These are phyloP conservation scores for Mangifera indica DNA, from an alignment of 345 rosid genomes.

Conservation along the genomic window DNA sequence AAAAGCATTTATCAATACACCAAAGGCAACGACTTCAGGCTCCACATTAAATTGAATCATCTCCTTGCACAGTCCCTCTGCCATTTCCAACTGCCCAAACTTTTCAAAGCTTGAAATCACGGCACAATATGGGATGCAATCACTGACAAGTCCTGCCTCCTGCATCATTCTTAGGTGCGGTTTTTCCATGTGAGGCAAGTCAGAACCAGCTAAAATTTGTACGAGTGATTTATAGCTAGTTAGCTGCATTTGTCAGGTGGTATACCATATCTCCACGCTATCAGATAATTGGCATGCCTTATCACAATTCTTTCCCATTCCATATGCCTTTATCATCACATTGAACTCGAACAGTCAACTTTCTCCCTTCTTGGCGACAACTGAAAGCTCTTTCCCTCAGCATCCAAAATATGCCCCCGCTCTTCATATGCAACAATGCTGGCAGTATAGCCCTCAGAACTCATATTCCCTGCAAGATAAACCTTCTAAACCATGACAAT, in stretches of 20 bases:
- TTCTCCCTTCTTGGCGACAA: slow-evolving; percentile 55
- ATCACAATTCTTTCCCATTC: slow-evolving; percentile 50
- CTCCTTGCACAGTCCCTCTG: slow-evolving; percentile 60
- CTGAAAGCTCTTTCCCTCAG: slow-evolving; percentile 59
- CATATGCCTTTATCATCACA: slow-evolving; percentile 91
- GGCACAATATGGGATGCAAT: slow-evolving; percentile 74
- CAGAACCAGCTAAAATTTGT: slow-evolving; percentile 63
- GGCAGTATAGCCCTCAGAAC: slow-evolving; percentile 77
- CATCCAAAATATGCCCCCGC: slow-evolving; percentile 58
- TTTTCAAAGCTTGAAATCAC: slow-evolving; percentile 78
- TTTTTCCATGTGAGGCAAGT: slow-evolving; percentile 57
- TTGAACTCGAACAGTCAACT: slow-evolving; percentile 67
- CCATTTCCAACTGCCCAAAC: slow-evolving; percentile 60
- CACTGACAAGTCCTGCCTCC: slow-evolving; percentile 59
- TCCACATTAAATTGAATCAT: slow-evolving; percentile 57
- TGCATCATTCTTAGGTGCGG: slow-evolving; percentile 62
- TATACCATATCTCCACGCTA: slow-evolving; percentile 60
- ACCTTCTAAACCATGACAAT: slow-evolving; percentile 80
- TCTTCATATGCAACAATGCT: slow-evolving; percentile 81
- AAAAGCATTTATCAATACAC: slow-evolving; percentile 78
- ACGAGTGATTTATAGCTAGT: slow-evolving; percentile 60
- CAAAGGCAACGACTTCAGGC: slow-evolving; percentile 68
- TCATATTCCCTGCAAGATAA: slow-evolving; percentile 61
- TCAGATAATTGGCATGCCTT: slow-evolving; percentile 68
- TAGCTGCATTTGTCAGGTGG: slow-evolving; percentile 68